Base-by-base conservation (phyloP, 257 asterid genomes). In the Voacanga thouarsii region DNA sequence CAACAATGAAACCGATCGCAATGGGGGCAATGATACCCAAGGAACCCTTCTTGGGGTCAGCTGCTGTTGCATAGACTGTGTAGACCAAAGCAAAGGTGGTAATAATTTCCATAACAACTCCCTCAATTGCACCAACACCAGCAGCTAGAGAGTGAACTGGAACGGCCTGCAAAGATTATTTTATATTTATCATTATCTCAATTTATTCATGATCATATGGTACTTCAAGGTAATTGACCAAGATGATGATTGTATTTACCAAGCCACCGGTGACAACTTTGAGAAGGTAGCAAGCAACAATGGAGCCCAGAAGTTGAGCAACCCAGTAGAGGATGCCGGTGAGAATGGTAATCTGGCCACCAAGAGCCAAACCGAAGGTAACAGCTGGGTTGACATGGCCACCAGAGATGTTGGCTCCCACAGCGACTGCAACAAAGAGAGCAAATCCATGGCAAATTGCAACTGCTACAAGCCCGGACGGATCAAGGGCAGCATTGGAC, bases 41-140 rank as follows among this genome's bases (percentile, higher is more conserved):
- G 6, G 97, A 59, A 8, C 98, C 97, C 89, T 88, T 94, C 93
- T 92, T 94, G 0, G 97, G 97, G 80, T 94, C 98, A 23, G 61
- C 96, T 63, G 98, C 98, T 75, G 97, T 92, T 64, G 98, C 97
- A 79, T 85, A 94, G 14, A 94, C 98, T 11, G 98, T 90, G 91
- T 94, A 92, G 21, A 94, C 98, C 81, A 94, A 82, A 10, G 86
- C 97, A 74, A 94, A 94, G 3, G 98, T 94, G 83, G 86, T 89
- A 64, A 94, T 85, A 3, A 94, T 92, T 77, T 94, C 98, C 90
- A 90, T 83, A 26, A 89, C 93, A 1, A 94, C 89, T 65, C 97
- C 98, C 84, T 90, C 77, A 11, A 83, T 7, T 23, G 88, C 86
- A 75, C 97, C 97, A 0, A 92, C 90, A 0, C 97, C 96, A 3